phyloP scores from a whole-genome alignment of 1,284 basidiomycete species.

The Cerrena zonata region DNA sequence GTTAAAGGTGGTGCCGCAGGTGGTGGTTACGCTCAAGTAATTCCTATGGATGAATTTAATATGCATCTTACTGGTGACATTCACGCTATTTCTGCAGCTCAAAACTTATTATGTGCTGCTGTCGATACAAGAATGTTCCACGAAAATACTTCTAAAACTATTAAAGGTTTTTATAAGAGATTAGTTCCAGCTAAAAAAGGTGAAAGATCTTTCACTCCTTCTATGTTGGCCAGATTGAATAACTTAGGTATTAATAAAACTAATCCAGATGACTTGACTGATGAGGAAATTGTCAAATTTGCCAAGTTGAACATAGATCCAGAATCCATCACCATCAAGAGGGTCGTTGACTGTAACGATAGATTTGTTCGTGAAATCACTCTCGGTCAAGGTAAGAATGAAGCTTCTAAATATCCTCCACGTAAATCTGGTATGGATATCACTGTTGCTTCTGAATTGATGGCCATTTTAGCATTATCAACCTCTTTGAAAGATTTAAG shows the following conservation, averaged over 20 bases:
- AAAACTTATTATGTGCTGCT: conserved; percentile 94
- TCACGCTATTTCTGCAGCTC: conserved; percentile 95
- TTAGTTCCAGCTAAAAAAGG: conserved; percentile 93
- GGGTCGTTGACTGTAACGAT: conserved; percentile 95
- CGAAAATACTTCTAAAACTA: conserved; percentile 89
- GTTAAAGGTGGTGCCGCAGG: conserved; percentile 99
- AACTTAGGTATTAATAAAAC: conserved; percentile 97
- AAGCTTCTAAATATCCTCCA: conserved; percentile 84
- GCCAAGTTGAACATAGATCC: conserved; percentile 90
- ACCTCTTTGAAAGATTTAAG: conserved; percentile 91
- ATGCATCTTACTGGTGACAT: conserved; percentile 97
- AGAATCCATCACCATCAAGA: conserved; percentile 95
- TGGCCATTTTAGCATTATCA: conserved; percentile 93
- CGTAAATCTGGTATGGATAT: conserved; percentile 94
- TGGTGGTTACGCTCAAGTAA: conserved; percentile 97
- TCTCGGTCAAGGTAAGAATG: conserved; percentile 84
- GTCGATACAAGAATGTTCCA: conserved; percentile 98
- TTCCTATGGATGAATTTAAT: conserved; percentile 99
- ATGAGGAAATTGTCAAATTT: conserved; percentile 86
- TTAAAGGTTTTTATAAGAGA: conserved; percentile 91
- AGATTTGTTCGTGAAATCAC: conserved; percentile 94
- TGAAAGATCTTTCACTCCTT: conserved; percentile 87
- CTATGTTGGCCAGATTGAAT: conserved; percentile 92
- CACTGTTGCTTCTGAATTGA: conserved; percentile 93
- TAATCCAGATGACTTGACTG: conserved; percentile 85